Evolutionary conservation across 2,329 filamentous ascomycete genomes (phyloP).

Genomic region (Penicillium sp.): DNA sequence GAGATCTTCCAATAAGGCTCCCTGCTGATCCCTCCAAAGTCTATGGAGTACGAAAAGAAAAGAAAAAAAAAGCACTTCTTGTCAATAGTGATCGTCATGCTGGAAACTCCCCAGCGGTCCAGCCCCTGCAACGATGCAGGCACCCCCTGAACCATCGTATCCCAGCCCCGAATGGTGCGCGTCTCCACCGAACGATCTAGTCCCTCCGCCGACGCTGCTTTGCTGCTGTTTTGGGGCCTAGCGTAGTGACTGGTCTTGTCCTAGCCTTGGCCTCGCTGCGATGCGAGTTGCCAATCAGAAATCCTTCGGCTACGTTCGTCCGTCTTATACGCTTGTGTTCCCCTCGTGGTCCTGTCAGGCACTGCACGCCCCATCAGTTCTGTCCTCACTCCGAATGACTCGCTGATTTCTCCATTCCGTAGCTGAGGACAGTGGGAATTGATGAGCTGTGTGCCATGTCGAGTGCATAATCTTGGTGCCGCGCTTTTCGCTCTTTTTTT

Average conservation of each 20-base stretch:
- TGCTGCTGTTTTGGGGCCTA: slow-evolving; percentile 16
- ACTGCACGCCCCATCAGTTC: background rate
- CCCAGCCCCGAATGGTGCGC: background rate
- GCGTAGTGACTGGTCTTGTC: slow-evolving; percentile 8
- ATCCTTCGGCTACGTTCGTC: slow-evolving; percentile 3
- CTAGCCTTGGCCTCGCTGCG: slow-evolving; percentile 20
- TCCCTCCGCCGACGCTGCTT: slow-evolving; percentile 14
- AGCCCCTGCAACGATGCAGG: slow-evolving; percentile 12
- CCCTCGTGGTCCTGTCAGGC: slow-evolving; percentile 5
- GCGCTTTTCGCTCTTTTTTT: slow-evolving; percentile 11
- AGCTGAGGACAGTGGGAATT: background rate
- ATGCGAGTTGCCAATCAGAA: slow-evolving; percentile 8
- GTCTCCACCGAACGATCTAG: slow-evolving; percentile 31
- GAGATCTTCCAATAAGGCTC: slow-evolving; percentile 1
- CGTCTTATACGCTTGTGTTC: slow-evolving; percentile 3
- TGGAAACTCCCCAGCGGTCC: background rate
- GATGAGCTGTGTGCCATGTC: slow-evolving; percentile 12
- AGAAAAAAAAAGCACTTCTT: too few relatives aligned
- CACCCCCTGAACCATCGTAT: slow-evolving; percentile 11
- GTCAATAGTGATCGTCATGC: slow-evolving; percentile 4
- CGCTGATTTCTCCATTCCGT: background rate
- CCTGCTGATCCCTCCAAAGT: background rate
- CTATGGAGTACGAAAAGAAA: background rate
- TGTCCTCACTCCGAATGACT: background rate
- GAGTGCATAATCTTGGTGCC: slow-evolving; percentile 7